Base-by-base conservation (phyloP, 139 green algal genomes). In the Astrephomene gubernaculifera region DNA sequence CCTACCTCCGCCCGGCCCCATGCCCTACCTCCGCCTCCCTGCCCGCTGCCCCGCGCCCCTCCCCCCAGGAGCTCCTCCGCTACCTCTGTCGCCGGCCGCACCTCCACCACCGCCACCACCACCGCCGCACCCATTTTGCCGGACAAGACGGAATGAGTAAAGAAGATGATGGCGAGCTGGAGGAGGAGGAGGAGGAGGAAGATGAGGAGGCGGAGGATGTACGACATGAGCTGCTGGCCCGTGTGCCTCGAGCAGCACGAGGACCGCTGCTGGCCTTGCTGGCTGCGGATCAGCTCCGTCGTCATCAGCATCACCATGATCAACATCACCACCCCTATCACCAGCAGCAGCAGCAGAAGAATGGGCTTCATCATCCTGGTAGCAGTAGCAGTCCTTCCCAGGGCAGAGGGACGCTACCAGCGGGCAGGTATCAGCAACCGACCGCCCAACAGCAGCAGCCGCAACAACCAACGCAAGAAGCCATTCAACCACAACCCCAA, bases 191-290 rank as follows among this genome's bases (percentile, higher is more conserved):
- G 22, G 5, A 29, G 14, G 54, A 36, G n/a, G 57, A 31, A 3
- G 82, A 82, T 41, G 75, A 67, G 19, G 87, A 92, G 10, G 87
- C 86, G 39, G 81, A 92, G 31, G 86, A 90, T 19, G 53, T 90
- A 69, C 82, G 85, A 22, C 80, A 70, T 10, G 89, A 91, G 72
- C 82, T 94, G 72, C 83, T 85, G 72, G 74, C 69, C 25, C 69
- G 86, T 68, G 45, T 92, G 78, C 90, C 90, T 21, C 54, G 65
- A 24, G 45, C 25, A 14, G 64, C 79, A 2, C 25, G 61, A 25
- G 79, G 39, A 1, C 65, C 49, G 4, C 65, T 86, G 60, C 65
- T 86, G 45, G 45, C 44, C 10, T 36, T 86, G 36, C 65, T 86
- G 49, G 63, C 64, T 19, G 71, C 41, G 29, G 17, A 25, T 7